A percentile compares a stretch with the other conserved stretches of the same genome.
phyloP scores from a whole-genome alignment of 495 filamentous ascomycete genomes.

The Penicillium odoratum region DNA sequence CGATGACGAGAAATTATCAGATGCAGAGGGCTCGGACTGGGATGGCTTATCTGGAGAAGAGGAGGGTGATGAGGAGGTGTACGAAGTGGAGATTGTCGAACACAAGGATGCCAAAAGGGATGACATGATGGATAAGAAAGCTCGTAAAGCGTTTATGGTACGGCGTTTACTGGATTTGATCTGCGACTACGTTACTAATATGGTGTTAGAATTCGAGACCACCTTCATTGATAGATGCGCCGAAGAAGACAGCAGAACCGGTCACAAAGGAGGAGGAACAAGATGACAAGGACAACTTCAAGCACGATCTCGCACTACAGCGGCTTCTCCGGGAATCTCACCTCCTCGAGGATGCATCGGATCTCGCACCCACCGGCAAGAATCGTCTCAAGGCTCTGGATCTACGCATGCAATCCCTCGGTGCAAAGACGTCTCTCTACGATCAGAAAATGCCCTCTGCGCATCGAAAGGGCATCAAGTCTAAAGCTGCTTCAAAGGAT shows the following conservation, averaged over 20 bases:
- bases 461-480: slow-evolving; percentile 74
- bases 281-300: slow-evolving; percentile 64
- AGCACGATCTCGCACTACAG: slow-evolving; percentile 91
- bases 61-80: slow-evolving; percentile 32
- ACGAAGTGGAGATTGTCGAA: slow-evolving; percentile 64
- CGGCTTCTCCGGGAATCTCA: slow-evolving; percentile 89
- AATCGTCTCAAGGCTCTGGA: slow-evolving; percentile 76
- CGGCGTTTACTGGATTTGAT: slow-evolving; percentile 6
- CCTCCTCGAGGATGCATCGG: slow-evolving; percentile 68
- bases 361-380: slow-evolving; percentile 62
- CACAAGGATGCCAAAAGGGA: slow-evolving; percentile 46
- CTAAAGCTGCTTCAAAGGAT: slow-evolving; percentile 64
- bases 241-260: slow-evolving; percentile 31
- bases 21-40: slow-evolving; percentile 54
- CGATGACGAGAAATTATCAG: slow-evolving; percentile 19
- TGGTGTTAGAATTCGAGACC: slow-evolving; percentile 44
- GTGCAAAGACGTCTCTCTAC: slow-evolving; percentile 71
- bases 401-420: slow-evolving; percentile 75
- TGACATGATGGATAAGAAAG: slow-evolving; percentile 57
- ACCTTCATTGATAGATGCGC: slow-evolving; percentile 40
- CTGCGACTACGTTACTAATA: slow-evolving; percentile 15
- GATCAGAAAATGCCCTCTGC: slow-evolving; percentile 82
- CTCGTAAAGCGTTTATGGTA: slow-evolving; percentile 80
- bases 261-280: slow-evolving; percentile 47
- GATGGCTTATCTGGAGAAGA: slow-evolving; percentile 58